These are phyloP conservation scores for Daldinia caldariorum DNA, from an alignment of 495 filamentous ascomycete genomes.

Conservation along the genomic window DNA sequence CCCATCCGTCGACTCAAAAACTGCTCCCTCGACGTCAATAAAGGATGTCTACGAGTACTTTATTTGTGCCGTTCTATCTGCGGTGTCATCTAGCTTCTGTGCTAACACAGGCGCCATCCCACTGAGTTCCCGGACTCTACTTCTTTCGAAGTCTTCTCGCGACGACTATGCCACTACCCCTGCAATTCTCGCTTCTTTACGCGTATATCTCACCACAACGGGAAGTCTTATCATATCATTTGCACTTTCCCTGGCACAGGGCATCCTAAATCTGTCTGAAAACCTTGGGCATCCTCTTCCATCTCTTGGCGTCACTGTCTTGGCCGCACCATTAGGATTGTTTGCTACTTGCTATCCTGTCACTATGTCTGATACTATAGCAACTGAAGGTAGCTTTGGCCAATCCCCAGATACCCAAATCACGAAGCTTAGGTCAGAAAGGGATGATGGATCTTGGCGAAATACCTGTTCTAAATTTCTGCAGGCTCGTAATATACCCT, in stretches of 20 bases:
- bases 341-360: slow-evolving; percentile 55
- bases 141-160: slow-evolving; percentile 49
- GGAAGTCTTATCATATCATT: slow-evolving; percentile 58
- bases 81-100: slow-evolving; percentile 57
- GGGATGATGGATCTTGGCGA: slow-evolving; percentile 54
- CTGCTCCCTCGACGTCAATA: slow-evolving; percentile 32
- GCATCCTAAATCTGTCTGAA: slow-evolving; percentile 53
- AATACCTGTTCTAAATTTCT: slow-evolving; percentile 53
- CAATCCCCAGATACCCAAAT: slow-evolving; percentile 61
- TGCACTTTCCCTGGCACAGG: slow-evolving; percentile 52
- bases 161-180: slow-evolving; percentile 36
- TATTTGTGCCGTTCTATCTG: slow-evolving; percentile 55
- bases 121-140: slow-evolving; percentile 54
- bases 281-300: slow-evolving; percentile 48
- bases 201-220: slow-evolving; percentile 59
- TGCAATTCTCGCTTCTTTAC: slow-evolving; percentile 56
- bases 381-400: slow-evolving; percentile 45
- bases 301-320: slow-evolving; percentile 50
- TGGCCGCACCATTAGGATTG: slow-evolving; percentile 58
- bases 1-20: slow-evolving; percentile 46
- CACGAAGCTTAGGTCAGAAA: slow-evolving; percentile 49
- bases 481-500: slow-evolving; percentile 54
- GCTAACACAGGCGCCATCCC: slow-evolving; percentile 53
- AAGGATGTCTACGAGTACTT: slow-evolving; percentile 57
- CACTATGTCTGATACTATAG: slow-evolving; percentile 35